Conservation (phyloP, 2,329 filamentous ascomycete genomes). For the Diaporthe aspalathi region DNA sequence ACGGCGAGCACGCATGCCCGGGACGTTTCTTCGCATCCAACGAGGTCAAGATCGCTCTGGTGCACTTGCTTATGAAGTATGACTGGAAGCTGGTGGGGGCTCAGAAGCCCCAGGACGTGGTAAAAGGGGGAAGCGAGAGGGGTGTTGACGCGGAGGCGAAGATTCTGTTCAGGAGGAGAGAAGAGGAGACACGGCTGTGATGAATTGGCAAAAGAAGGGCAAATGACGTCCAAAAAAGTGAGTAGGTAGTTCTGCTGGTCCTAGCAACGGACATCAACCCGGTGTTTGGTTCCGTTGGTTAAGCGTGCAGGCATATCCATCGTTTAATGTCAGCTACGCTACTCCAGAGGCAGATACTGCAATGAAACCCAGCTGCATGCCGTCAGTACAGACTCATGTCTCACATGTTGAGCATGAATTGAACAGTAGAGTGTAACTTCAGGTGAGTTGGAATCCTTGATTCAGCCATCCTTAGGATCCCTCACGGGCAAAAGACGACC, state of each 20-base stretch:
- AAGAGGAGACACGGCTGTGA: conserved; percentile 19
- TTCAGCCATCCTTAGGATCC: no score
- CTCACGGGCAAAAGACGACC: neutral
- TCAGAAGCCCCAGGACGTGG: conserved; percentile 11
- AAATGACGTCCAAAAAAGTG: neutral
- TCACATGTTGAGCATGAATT: neutral
- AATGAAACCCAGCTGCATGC: neutral
- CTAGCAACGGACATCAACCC: neutral
- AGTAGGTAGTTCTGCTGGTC: neutral
- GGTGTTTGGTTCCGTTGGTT: neutral
- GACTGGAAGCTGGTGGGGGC: conserved; percentile 39
- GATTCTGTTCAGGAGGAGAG: conserved; percentile 22
- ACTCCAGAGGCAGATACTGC: neutral
- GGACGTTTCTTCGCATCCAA: conserved; percentile 50
- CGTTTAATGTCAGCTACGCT: neutral
- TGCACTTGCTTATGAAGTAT: conserved; percentile 35
- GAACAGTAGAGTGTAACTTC: no score
- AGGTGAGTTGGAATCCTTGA: no score
- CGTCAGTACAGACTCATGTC: neutral
- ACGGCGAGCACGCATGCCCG: conserved; percentile 50
- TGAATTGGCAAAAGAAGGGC: neutral
- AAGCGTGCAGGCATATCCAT: neutral
- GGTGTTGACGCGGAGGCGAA: conserved; percentile 17
- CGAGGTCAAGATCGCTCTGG: conserved; percentile 46
- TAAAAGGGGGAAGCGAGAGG: conserved; percentile 12